Evolutionary conservation across 2,329 filamentous ascomycete species (phyloP), one percentile per base, ranked within the genome.

Genomic region (Exophiala dermatitidis): DNA sequence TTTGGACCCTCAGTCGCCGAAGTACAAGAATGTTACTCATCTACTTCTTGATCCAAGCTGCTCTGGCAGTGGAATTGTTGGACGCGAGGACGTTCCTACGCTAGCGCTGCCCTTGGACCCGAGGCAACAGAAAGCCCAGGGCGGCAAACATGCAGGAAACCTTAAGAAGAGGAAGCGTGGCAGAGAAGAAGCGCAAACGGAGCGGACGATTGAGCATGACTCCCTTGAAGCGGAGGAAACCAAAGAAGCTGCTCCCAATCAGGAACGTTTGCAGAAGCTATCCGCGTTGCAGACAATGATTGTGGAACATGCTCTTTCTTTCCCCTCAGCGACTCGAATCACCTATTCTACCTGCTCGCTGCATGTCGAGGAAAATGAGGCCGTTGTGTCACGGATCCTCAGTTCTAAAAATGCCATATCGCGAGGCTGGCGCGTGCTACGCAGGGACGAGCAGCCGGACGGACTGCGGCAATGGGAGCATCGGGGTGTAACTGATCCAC

Each of bases 281-380:
- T 83, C 90, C 0, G 77, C 80, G 1, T 93, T 97, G 62, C 93
- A 98, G 69, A 77, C 90, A 4, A 81, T 80, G 29, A 81, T 97
- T 7, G 74, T 98, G 2, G 77, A 85, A 44, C 93, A 96, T 67
- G 90, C 93, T 0, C 85, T 97, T 70, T 71, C 74, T 26, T 98
- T 97, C 62, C 85, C 89, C 0, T 75, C 78, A 1, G 89, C 88
- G 0, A 77, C 68, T 8, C 84, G 82, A 60, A 83, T 97, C 41
- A 90, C 88, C 0, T 98, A 97, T 67, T 95, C 90, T 33, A 97
- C 93, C 0, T 98, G 93, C 67, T 97, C 91, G 0, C 74, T 95
- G 2, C 85, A 97, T 66, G 79, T 81, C 0, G 80, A 87, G 60
- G 93, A 98, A 68, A 97, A 98, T 63, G 93, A 98, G 69, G 71